Conservation (phyloP, 371 early-diverging fungal genomes). For the Cokeromyces recurvatus region DNA sequence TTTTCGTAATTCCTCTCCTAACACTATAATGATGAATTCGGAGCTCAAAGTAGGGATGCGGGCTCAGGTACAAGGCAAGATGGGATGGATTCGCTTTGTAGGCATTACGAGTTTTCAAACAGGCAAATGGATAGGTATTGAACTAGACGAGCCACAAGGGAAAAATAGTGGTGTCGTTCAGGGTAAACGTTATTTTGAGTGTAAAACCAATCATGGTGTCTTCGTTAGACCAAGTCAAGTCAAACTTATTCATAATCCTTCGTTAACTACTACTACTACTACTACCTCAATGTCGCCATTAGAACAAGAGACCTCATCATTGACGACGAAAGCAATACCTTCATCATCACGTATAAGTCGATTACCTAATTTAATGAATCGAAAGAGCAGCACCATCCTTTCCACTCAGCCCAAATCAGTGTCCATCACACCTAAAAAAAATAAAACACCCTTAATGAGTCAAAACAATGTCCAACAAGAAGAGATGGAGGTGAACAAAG, state of each 20-base stretch:
- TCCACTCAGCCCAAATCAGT: too few relatives aligned
- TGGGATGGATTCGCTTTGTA: conserved; percentile 61
- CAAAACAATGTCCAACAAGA: conserved; percentile 4
- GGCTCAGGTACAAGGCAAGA: conserved; percentile 60
- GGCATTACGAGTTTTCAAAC: conserved; percentile 70
- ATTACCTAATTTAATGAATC: too few relatives aligned
- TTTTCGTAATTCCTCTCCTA: conserved; percentile 11
- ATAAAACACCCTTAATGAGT: too few relatives aligned
- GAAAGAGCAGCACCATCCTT: too few relatives aligned
- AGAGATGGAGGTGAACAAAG: conserved; percentile 12
- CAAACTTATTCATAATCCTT: conserved; percentile 26
- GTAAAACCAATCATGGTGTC: conserved; percentile 68
- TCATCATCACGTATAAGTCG: too few relatives aligned
- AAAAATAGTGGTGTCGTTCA: conserved; percentile 80
- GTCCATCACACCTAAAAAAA: conserved; percentile 1
- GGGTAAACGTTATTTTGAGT: conserved; percentile 80
- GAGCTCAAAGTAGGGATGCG: conserved; percentile 48
- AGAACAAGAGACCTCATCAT: too few relatives aligned
- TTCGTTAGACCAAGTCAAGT: conserved; percentile 77
- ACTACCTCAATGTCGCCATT: too few relatives aligned
- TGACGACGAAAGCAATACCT: neutral
- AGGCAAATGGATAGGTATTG: conserved; percentile 81
- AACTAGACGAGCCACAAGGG: conserved; percentile 65
- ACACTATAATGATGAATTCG: too few relatives aligned
- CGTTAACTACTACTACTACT: too few relatives aligned